Percentiles rank a stretch among this genome's conserved stretches.
phyloP scores from a whole-genome alignment of 805 yeast genomes.

The Lachancea meyersii region DNA sequence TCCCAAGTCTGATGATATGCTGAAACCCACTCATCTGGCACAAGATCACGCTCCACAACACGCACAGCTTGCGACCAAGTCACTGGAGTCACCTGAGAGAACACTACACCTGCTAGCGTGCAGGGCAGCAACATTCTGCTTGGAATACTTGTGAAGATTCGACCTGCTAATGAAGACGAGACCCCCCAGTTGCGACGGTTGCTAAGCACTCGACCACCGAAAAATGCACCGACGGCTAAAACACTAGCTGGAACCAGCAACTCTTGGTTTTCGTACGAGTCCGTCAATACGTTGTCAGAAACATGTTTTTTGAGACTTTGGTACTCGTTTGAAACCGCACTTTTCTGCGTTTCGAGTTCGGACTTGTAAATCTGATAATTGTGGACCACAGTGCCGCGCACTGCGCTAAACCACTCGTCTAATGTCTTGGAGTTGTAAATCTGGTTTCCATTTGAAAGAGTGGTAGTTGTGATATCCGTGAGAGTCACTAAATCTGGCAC shows the following conservation, averaged over 20 bases:
- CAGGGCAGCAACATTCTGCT: slow-evolving; percentile 25
- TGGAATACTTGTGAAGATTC: slow-evolving; percentile 21
- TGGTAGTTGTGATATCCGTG: slow-evolving; percentile 6
- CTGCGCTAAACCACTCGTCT: slow-evolving; percentile 9
- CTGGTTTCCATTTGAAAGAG: slow-evolving; percentile 16
- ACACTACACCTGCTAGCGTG: slow-evolving; percentile 18
- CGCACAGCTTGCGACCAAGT: slow-evolving; percentile 20
- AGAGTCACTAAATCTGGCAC: slow-evolving; percentile 9
- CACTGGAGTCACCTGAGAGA: slow-evolving; percentile 22
- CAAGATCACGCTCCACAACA: slow-evolving; percentile 15
- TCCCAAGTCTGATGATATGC: slow-evolving; percentile 12
- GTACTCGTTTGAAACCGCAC: slow-evolving; percentile 12
- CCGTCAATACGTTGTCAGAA: slow-evolving; percentile 18
- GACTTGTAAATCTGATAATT: slow-evolving; percentile 12
- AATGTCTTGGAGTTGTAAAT: slow-evolving; percentile 13
- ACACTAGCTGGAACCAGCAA: slow-evolving; percentile 24
- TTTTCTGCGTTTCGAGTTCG: slow-evolving; percentile 19
- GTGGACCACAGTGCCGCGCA: slow-evolving; percentile 11
- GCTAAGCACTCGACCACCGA: slow-evolving; percentile 24
- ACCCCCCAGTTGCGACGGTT: slow-evolving; percentile 25
- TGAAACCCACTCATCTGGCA: slow-evolving; percentile 16
- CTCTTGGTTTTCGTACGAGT: slow-evolving; percentile 20
- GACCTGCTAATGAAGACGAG: slow-evolving; percentile 12
- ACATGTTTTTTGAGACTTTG: slow-evolving; percentile 14
- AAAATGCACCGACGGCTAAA: slow-evolving; percentile 25